Evolutionary conservation across 2,329 filamentous ascomycete genomes (phyloP), one percentile per base, ranked within the genome.

Genomic region (Talaromyces pinophilus): DNA sequence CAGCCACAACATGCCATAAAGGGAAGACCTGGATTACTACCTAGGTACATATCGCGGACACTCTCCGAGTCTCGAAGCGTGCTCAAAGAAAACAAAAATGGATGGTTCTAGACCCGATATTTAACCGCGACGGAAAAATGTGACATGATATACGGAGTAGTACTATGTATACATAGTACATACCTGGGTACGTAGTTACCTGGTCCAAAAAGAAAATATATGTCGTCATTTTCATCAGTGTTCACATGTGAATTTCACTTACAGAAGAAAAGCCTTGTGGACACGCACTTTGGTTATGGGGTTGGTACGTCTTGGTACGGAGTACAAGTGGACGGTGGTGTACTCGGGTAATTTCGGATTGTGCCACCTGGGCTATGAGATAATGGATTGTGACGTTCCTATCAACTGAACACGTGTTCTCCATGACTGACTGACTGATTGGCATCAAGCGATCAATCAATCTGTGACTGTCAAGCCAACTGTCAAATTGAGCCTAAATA

Each of bases 301-400:
- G 48, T 52, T 52, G 48, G 57, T 44, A 30, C n/a, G 30, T 33
- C 3, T 10, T 10, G 33, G 38, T 59, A 40, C 19, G 19, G 35
- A 25, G 48, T 52, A 17, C 48, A 25, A 48, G 15, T 19, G 17
- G 40, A 44, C n/a, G n/a, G 42, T 10, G 35, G 11, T 44, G 57
- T 30, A 25, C 28, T 59, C 57, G 57, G 57, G 57, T 60, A 60
- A 60, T 60, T 46, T 60, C 57, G 57, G 57, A 60, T n/a, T 44
- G 57, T 22, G 54, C 44, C 33, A 25, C 19, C 19, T 19, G 25
- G 25, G 25, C 25, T 25, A 38, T 15, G 25, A n/a, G 25, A 33
- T 54, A n/a, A 42, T 42, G 40, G 40, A 8, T 25, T 50, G 28
- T 30, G 17, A 54, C 28, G 6, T 59, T 59, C 35, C 57, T 60